A percentile compares a stretch with the other conserved stretches of the same genome.
Conservation (phyloP, 202 grass and related monocot species). For the Saccharum hybrid region DNA sequence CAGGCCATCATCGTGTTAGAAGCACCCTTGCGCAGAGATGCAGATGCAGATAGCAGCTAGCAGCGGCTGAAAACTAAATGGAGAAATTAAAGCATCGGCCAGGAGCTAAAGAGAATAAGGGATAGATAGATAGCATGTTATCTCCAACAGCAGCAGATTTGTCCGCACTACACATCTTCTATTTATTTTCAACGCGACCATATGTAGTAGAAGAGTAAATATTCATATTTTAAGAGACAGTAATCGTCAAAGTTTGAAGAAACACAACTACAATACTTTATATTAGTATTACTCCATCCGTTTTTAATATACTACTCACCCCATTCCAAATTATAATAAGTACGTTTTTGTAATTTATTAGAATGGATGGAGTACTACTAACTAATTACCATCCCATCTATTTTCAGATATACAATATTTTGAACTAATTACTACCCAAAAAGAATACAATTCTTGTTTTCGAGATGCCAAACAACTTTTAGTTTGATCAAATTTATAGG, state of each 20-base stretch:
- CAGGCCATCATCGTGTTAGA: neutral
- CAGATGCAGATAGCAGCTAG: neutral
- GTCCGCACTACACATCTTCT: neutral
- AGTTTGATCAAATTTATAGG: neutral
- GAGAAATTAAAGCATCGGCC: neutral
- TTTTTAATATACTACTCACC: too few species aligned
- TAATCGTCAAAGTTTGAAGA: too few species aligned
- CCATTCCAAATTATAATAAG: neutral
- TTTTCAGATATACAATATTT: neutral
- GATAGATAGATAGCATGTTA: neutral
- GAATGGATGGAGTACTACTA: too few species aligned
- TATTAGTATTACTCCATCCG: neutral
- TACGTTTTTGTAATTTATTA: too few species aligned
- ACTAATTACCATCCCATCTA: neutral
- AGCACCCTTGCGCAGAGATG: too few species aligned
- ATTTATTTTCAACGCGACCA: neutral
- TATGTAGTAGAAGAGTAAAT: neutral
- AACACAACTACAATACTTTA: neutral
- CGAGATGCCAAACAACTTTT: neutral
- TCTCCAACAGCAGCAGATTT: neutral
- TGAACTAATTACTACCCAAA: neutral
- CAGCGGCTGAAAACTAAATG: neutral
- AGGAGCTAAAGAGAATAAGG: slow-evolving; percentile 16
- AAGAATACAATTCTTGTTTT: neutral
- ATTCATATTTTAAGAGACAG: too few species aligned